Base-by-base conservation (phyloP, 805 yeast species). In the Starmera caribaea region DNA sequence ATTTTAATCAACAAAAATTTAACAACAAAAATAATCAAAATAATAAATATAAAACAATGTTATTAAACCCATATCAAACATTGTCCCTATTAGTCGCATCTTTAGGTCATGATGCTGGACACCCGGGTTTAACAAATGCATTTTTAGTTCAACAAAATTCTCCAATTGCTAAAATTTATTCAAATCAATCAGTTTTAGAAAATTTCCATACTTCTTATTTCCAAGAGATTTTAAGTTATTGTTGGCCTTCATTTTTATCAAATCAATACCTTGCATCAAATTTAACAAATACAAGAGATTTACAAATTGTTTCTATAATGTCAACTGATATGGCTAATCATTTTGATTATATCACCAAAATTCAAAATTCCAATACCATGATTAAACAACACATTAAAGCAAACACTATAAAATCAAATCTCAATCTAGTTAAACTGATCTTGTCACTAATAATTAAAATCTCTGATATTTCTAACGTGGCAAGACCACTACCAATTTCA, bases 311-410 rank as follows among this genome's bases (percentile, higher is more conserved):
- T 30, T 49, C 66, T 11, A 79, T 84, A n/a, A 51, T 79, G 35
- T 86, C 92, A 8, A 92, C 98, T 0, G 97, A 92, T 62, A 89
- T 92, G 97, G 90, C 89, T 0, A 72, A 75, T 51, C 98, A 92
- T 65, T 76, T 74, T 47, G 78, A 71, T 35, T 88, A 82, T 58
- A 76, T 82, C 42, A 64, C 66, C 30, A 66, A 72, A 49, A 66
- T 88, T 49, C 63, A 63, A 32, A 54, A 59, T 32, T 53, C 64
- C 13, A 53, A 54, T 12, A 41, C 47, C 11, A 49, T 50, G 28
- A 33, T 43, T 15, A 41, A 42, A 16, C 45, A 48, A 28, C 33
- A 34, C 15, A 38, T 35, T 29, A 42, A 44, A 38, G 38, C 41
- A 35, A 16, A 27, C 27, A 38, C 45, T 37, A 38, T 39, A 16